Base-by-base conservation (phyloP, 2,329 filamentous ascomycete genomes). In the Xylariaceae sp. region DNA sequence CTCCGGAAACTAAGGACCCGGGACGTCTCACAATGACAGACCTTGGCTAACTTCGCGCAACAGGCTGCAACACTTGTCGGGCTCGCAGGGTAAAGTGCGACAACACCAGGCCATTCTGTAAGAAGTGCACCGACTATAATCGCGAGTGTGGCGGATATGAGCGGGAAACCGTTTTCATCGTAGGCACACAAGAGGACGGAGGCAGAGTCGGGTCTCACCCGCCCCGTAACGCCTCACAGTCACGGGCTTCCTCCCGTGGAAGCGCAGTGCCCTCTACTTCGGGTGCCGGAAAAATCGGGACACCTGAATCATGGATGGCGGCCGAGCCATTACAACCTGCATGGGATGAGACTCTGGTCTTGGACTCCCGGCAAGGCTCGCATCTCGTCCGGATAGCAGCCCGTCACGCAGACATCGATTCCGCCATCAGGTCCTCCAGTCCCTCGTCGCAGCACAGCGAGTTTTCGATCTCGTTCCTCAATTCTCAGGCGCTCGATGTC, bases 61-160 rank as follows among this genome's bases (percentile, higher is more conserved):
- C n/a, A 51, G 49, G 76, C 26, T 81, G 76, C 60, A 76, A 78
- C 58, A 80, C 76, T 17, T 81, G 77, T 54, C 66, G 76, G 34
- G 74, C 42, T 36, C 51, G 54, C 24, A 46, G 54, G 38, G 54
- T 57, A 30, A 53, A 53, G 34, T 83, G 79, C 56, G 79, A 79
- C 59, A 77, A 80, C 47, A 69, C 74, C 41, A 70, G 71, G 3
- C 79, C 79, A 2, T 64, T 65, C 26, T 83, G 79, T 56, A 69
- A 68, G 38, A 81, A 80, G 54, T 83, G 79, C 55, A 62, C 68
- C 40, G 67, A 71, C 50, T 73, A 70, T 50, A 74, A 75, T 15
- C 66, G 76, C 31, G 58, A 69, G 41, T 83, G 79, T 50, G 71
- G 70, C 32, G 79, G 79, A 27, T 84, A 83, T 56, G 71, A 79